Evolutionary conservation across 768 basidiomycete genomes (phyloP).

Genomic region (Boletellus sp.): DNA sequence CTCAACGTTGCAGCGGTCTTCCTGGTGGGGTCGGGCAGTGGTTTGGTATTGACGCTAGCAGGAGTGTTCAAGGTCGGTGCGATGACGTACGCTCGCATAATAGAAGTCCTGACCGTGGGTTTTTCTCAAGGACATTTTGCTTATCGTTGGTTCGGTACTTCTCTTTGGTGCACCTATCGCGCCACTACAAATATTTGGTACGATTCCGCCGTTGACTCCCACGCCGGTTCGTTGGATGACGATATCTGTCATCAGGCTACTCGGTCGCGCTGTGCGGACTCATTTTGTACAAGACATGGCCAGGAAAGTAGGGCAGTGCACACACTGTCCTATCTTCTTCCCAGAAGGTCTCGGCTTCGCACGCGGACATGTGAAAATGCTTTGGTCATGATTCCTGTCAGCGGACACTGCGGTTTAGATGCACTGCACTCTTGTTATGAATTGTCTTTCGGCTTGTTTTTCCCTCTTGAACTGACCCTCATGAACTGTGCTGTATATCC

Average conservation of each 20-base stretch:
- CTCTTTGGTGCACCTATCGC: constrained; percentile 81
- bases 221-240: background rate
- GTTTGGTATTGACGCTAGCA: constrained; percentile 86
- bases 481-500: constrained; percentile 1
- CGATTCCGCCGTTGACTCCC: constrained; percentile 15
- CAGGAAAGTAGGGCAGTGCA: constrained; percentile 44
- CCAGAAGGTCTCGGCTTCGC: background rate
- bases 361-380: background rate
- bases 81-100: background rate
- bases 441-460: background rate
- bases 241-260: constrained; percentile 62
- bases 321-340: no score
- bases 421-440: background rate
- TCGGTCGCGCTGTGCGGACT: constrained; percentile 83
- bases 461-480: no score
- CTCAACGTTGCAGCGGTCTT: constrained; percentile 94
- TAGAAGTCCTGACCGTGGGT: constrained; percentile 9
- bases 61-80: constrained; percentile 82
- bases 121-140: constrained; percentile 73
- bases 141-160: constrained; percentile 87
- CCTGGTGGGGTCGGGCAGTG: constrained; percentile 83
- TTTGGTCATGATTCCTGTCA: background rate
- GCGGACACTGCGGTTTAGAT: background rate
- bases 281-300: constrained; percentile 77
- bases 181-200: constrained; percentile 79